Evolutionary conservation across 108 stramenopile species (phyloP).

Genomic region (Asterionellopsis glacialis): DNA sequence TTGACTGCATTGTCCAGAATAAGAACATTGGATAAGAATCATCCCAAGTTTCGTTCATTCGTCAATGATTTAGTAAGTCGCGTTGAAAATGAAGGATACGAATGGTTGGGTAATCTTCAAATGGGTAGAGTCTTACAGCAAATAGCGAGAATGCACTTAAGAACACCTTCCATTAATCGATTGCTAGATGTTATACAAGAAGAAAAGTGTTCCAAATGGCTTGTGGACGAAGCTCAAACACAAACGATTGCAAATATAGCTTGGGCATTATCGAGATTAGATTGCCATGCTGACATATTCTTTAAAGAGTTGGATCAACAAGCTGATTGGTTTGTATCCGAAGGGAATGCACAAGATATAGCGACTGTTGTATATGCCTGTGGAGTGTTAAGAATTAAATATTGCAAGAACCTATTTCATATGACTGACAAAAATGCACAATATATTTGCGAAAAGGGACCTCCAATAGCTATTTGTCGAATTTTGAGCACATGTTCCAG

Average conservation of each 20-base stretch:
- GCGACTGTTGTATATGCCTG: neutral
- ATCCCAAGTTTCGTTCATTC: too few species aligned
- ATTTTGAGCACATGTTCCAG: neutral
- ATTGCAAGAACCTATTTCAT: neutral
- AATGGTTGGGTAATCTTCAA: slow-evolving; percentile 3
- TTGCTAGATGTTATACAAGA: neutral
- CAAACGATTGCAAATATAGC: too few species aligned
- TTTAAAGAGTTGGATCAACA: neutral
- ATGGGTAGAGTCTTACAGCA: slow-evolving; percentile 8
- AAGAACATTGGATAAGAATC: too few species aligned
- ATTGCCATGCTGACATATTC: too few species aligned
- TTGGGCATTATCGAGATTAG: too few species aligned
- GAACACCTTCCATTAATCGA: neutral
- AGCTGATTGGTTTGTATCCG: neutral
- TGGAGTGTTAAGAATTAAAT: too few species aligned
- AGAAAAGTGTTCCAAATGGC: too few species aligned
- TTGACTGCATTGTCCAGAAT: too few species aligned
- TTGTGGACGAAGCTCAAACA: too few species aligned
- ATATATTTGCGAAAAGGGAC: slow-evolving; percentile 6
- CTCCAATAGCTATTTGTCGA: neutral
- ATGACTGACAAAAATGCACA: neutral
- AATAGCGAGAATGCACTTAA: slow-evolving; percentile 6
- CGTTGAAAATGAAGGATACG: neutral
- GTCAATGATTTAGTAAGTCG: too few species aligned
- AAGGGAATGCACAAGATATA: slow-evolving; percentile 4